phyloP scores from a whole-genome alignment of 225 moss, liverwort and hornwort species.

The Physcomitrellopsis africana region DNA sequence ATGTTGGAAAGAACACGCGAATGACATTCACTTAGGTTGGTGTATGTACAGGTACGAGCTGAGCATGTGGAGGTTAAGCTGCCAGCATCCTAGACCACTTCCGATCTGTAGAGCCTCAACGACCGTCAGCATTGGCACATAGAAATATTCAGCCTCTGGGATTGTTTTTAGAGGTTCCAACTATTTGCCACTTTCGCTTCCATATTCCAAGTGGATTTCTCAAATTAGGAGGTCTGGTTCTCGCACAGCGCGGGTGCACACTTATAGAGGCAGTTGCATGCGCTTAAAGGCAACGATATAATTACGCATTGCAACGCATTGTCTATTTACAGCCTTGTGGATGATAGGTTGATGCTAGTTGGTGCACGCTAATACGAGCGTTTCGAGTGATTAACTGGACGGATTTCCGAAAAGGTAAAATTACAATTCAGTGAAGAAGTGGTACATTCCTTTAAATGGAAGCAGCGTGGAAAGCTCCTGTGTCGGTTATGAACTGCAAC shows the following conservation, averaged over 20 bases:
- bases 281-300: background rate
- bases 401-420: background rate
- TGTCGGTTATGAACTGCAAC: conserved; percentile 24
- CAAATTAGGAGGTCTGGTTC: conserved; percentile 25
- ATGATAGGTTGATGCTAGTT: conserved; percentile 26
- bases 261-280: conserved; percentile 18
- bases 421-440: conserved; percentile 14
- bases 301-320: conserved; percentile 18
- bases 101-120: conserved; percentile 44
- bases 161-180: conserved; percentile 27
- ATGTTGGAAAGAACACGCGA: conserved; percentile 36
- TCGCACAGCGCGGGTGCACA: background rate
- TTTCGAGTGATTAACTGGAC: conserved; percentile 1
- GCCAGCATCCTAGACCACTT: conserved; percentile 44
- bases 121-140: conserved; percentile 61
- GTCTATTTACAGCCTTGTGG: conserved; percentile 18
- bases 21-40: conserved; percentile 51
- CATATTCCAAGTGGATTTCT: conserved; percentile 18
- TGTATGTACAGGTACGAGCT: conserved; percentile 50
- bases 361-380: conserved; percentile 19
- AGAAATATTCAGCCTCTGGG: conserved; percentile 45
- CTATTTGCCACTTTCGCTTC: conserved; percentile 21
- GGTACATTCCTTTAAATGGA: conserved; percentile 38
- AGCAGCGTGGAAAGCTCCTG: conserved; percentile 42
- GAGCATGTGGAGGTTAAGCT: conserved; percentile 68